phyloP scores from a whole-genome alignment of 768 basidiomycete species.

The Chiua virens region DNA sequence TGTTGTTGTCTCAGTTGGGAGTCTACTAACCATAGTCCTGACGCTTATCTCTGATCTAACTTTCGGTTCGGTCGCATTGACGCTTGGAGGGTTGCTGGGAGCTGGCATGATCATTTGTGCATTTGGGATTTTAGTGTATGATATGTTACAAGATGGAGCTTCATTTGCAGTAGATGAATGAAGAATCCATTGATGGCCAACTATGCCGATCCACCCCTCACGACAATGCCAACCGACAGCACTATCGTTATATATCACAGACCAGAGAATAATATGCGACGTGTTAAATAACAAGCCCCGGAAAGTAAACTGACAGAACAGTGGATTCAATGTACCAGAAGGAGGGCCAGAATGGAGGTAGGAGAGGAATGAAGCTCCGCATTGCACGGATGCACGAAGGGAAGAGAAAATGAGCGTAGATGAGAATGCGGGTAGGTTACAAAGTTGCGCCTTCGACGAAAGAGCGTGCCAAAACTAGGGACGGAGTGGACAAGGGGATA shows the following conservation, averaged over 20 bases:
- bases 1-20: slow-evolving; percentile 84
- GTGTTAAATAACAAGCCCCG: slow-evolving; percentile 33
- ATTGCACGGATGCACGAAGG: slow-evolving; percentile 17
- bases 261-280: slow-evolving; percentile 34
- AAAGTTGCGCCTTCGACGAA: slow-evolving; percentile 31
- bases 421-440: slow-evolving; percentile 33
- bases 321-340: slow-evolving; percentile 19
- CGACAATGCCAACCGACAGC: slow-evolving; percentile 21
- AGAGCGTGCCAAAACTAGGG: slow-evolving; percentile 24
- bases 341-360: slow-evolving; percentile 7
- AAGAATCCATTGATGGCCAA: neutral
- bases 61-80: slow-evolving; percentile 66
- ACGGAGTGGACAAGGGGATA: slow-evolving; percentile 22
- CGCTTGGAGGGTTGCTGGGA: slow-evolving; percentile 72
- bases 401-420: slow-evolving; percentile 31
- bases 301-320: slow-evolving; percentile 20
- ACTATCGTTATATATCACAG: slow-evolving; percentile 47
- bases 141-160: slow-evolving; percentile 48
- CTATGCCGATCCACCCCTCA: neutral
- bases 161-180: neutral
- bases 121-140: slow-evolving; percentile 77
- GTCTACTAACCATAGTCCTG: slow-evolving; percentile 91
- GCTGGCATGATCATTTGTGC: slow-evolving; percentile 78
- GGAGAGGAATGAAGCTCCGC: slow-evolving; percentile 11
- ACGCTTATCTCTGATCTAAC: slow-evolving; percentile 78